These are phyloP conservation scores for Lachnellula willkommii DNA, from an alignment of 2,329 filamentous ascomycete species.

Conservation along the genomic window DNA sequence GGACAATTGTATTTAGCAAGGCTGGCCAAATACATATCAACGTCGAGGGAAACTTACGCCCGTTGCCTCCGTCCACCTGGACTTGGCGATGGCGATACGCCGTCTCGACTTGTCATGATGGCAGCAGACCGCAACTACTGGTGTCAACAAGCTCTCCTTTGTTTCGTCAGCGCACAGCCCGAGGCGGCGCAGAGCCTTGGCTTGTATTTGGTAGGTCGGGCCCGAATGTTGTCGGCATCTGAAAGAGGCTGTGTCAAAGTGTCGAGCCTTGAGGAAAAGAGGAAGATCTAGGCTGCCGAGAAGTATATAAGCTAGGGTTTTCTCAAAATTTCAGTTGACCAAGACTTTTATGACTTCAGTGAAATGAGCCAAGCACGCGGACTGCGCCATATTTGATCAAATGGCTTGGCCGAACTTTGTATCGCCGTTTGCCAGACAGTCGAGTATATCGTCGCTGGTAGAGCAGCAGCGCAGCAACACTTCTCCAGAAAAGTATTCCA, in stretches of 20 bases:
- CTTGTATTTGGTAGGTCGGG: constrained; percentile 14
- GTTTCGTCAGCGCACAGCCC: constrained; percentile 24
- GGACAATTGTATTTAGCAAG: constrained; percentile 17
- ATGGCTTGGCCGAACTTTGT: constrained; percentile 11
- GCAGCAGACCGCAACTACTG: constrained; percentile 6
- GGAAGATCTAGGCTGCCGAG: constrained; percentile 6
- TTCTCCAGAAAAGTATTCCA: neutral
- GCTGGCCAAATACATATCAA: constrained; percentile 8
- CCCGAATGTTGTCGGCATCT: constrained; percentile 21
- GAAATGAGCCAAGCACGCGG: constrained; percentile 11
- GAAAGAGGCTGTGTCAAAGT: constrained; percentile 18
- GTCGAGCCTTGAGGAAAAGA: constrained; percentile 1
- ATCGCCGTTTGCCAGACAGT: neutral
- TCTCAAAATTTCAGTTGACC: constrained; percentile 4
- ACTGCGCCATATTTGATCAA: constrained; percentile 6
- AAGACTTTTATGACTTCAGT: constrained; percentile 4
- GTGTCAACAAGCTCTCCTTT: constrained; percentile 10
- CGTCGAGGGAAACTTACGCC: constrained; percentile 27
- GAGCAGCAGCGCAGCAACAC: neutral
- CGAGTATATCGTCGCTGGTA: neutral
- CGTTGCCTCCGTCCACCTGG: constrained; percentile 29
- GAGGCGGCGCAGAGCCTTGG: constrained; percentile 25
- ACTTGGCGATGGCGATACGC: constrained; percentile 17
- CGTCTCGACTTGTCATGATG: constrained; percentile 23
- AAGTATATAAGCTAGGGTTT: constrained; percentile 21